Conservation (phyloP, 768 basidiomycete genomes). For the Fistulinella prunicolor region DNA sequence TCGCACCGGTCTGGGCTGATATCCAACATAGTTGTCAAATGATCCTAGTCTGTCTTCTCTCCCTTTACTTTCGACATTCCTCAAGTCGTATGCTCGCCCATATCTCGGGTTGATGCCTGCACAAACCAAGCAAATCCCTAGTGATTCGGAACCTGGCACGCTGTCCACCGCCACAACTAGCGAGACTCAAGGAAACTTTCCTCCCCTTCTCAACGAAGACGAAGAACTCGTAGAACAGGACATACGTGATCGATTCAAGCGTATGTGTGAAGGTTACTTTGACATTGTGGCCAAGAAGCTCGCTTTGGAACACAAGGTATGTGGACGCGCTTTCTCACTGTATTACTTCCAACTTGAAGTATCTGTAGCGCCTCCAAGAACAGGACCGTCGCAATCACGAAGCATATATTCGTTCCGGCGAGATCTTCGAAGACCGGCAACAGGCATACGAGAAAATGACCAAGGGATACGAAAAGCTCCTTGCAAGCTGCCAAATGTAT, state of each 20-base stretch:
- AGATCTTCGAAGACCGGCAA: constrained; percentile 98
- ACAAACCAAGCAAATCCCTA: constrained; percentile 56
- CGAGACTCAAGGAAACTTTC: constrained; percentile 39
- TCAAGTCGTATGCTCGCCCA: constrained; percentile 87
- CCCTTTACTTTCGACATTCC: constrained; percentile 86
- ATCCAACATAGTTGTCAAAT: constrained; percentile 64
- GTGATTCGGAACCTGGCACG: constrained; percentile 53
- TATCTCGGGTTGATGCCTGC: constrained; percentile 76
- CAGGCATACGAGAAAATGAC: constrained; percentile 99
- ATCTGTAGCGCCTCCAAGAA: constrained; percentile 82
- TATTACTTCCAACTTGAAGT: not conserved
- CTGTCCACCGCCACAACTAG: constrained; percentile 41
- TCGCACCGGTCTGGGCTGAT: constrained; percentile 13
- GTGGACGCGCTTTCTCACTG: constrained; percentile 14
- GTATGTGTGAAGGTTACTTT: constrained; percentile 92
- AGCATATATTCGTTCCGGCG: constrained; percentile 98
- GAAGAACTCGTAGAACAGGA: constrained; percentile 84
- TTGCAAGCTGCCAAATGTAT: constrained; percentile 85
- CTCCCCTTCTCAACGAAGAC: constrained; percentile 44
- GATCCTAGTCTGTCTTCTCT: constrained; percentile 85
- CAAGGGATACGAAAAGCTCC: constrained; percentile 88
- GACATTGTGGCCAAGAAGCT: constrained; percentile 90
- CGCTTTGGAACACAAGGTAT: constrained; percentile 85
- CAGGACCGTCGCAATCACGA: constrained; percentile 97
- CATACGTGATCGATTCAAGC: constrained; percentile 82